Percentiles rank a stretch among this genome's conserved stretches.
Evolutionary conservation across 2,329 filamentous ascomycete genomes (phyloP).

Genomic region (Diaporthe helianthi): DNA sequence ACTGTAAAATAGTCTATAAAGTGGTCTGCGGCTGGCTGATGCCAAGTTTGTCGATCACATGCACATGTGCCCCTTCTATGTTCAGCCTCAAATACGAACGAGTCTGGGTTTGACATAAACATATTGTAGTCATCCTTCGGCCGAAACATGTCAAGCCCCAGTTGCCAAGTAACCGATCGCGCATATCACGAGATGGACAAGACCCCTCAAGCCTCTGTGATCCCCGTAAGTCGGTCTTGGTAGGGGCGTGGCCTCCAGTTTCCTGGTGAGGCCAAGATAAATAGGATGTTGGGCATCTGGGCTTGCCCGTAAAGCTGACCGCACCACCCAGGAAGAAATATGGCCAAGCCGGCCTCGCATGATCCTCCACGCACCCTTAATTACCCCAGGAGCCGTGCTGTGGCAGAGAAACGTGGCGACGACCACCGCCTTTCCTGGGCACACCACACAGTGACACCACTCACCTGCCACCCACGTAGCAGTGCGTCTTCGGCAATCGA

Average conservation of each 20-base stretch:
- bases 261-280: conserved; percentile 8
- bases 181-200: conserved; percentile 9
- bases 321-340: not conserved
- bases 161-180: conserved; percentile 3
- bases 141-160: not conserved
- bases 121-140: not conserved
- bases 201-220: not conserved
- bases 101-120: not conserved
- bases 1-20: not conserved
- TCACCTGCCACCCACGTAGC: not conserved
- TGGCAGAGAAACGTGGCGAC: not conserved
- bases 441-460: no score
- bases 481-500: not conserved
- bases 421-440: not conserved
- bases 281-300: conserved; percentile 4
- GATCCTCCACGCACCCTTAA: conserved; percentile 4
- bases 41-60: not conserved
- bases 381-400: not conserved
- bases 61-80: no score
- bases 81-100: conserved; percentile 15
- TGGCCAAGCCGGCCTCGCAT: conserved; percentile 3
- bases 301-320: conserved; percentile 9
- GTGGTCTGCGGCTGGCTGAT: not conserved
- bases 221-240: conserved; percentile 7
- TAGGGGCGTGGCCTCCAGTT: not conserved